Conservation (phyloP, 768 basidiomycete species). For the Lentinula aciculospora region DNA sequence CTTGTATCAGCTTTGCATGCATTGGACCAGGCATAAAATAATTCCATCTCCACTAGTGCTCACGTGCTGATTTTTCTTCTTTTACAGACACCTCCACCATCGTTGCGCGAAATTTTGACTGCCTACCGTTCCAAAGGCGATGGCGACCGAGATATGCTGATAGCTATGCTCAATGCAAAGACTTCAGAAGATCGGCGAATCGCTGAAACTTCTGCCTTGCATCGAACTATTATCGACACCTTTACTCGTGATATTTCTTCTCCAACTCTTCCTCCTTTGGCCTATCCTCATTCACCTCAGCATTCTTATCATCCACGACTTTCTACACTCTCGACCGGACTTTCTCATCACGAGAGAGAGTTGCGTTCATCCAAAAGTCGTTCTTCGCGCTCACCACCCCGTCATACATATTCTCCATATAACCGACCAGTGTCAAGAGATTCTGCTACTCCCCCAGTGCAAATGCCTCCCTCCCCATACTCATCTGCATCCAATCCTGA, state of each 20-base stretch:
- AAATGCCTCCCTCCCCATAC: slow-evolving; percentile 70
- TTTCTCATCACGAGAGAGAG: neutral
- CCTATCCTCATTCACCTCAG: slow-evolving; percentile 4
- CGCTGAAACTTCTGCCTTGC: slow-evolving; percentile 64
- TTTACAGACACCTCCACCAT: slow-evolving; percentile 68
- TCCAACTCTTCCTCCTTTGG: slow-evolving; percentile 10
- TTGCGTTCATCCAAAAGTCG: neutral
- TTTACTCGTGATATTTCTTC: slow-evolving; percentile 31
- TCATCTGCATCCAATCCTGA: slow-evolving; percentile 62
- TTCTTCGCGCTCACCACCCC: slow-evolving; percentile 57
- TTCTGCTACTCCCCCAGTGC: slow-evolving; percentile 26
- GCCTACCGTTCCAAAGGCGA: slow-evolving; percentile 85
- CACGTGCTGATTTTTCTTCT: neutral
- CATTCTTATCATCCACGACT: slow-evolving; percentile 23
- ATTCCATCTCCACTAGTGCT: neutral
- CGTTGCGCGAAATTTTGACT: slow-evolving; percentile 76
- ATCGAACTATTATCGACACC: slow-evolving; percentile 65
- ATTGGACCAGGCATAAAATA: neutral
- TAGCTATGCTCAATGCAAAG: slow-evolving; percentile 90
- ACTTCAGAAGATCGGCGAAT: slow-evolving; percentile 88
- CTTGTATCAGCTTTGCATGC: neutral
- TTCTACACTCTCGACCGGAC: slow-evolving; percentile 7
- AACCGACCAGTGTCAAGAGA: slow-evolving; percentile 6
- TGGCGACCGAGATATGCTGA: slow-evolving; percentile 79
- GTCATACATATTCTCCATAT: slow-evolving; percentile 2